Conservation (phyloP, 257 asterid genomes). For the Primulina tabacum region DNA sequence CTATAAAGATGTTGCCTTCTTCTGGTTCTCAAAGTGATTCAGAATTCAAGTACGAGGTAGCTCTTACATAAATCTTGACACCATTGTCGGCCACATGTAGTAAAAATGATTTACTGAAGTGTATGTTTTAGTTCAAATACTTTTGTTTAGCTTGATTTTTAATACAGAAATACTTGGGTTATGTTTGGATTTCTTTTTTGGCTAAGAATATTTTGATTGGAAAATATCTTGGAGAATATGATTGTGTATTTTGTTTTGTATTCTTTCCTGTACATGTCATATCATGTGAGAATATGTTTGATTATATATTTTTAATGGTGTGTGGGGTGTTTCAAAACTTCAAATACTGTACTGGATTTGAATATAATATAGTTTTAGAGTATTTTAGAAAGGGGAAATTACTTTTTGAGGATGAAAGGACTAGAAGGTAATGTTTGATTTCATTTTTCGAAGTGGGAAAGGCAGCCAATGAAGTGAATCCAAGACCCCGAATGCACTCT, state of each 20-base stretch:
- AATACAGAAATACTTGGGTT: neutral
- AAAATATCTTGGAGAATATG: no score
- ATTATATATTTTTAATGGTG: no score
- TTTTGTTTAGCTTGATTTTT: conserved; percentile 4
- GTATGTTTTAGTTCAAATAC: neutral
- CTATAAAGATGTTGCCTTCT: conserved; percentile 81
- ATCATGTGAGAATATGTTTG: no score
- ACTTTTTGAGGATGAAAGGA: neutral
- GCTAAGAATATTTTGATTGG: no score
- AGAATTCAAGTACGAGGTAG: conserved; percentile 75
- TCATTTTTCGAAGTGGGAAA: neutral
- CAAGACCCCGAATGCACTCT: no score
- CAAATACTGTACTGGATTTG: neutral
- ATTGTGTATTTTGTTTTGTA: no score
- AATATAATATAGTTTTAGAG: no score
- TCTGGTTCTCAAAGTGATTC: conserved; percentile 68
- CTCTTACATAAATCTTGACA: neutral
- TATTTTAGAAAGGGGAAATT: neutral
- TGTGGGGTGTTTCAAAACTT: neutral
- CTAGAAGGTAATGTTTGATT: neutral
- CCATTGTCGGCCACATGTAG: neutral
- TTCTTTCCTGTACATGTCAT: no score
- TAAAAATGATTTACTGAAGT: conserved; percentile 10
- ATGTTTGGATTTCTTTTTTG: no score
- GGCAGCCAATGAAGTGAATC: neutral